Conservation (phyloP, 2,329 filamentous ascomycete genomes). For the Exophiala dermatitidis region DNA sequence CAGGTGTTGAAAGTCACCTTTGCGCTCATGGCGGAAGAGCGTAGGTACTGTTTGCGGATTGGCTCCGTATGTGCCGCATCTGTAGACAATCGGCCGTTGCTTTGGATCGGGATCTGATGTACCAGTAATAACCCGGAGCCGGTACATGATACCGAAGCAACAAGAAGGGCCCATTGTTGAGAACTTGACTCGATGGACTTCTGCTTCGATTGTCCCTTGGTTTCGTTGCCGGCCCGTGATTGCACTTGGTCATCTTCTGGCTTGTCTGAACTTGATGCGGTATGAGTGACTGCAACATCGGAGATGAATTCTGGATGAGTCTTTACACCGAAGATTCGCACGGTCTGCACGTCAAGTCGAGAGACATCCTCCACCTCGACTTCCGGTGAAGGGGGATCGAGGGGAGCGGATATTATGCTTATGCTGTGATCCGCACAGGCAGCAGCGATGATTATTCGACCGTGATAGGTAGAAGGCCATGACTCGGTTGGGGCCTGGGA, state of each 20-base stretch:
- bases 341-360: conserved; percentile 40
- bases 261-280: conserved; percentile 28
- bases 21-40: conserved; percentile 40
- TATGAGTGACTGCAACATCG: conserved; percentile 49
- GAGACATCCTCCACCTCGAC: conserved; percentile 33
- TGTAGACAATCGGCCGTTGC: conserved; percentile 28
- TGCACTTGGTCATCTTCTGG: conserved; percentile 31
- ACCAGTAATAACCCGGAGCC: conserved; percentile 40
- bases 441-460: conserved; percentile 47
- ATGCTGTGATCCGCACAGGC: conserved; percentile 53
- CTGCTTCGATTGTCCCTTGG: conserved; percentile 24
- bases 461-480: conserved; percentile 43
- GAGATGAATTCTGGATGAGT: conserved; percentile 47
- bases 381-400: conserved; percentile 45
- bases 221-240: conserved; percentile 31
- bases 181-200: conserved; percentile 12
- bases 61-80: conserved; percentile 37
- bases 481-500: conserved; percentile 27
- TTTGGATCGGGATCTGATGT: conserved; percentile 37
- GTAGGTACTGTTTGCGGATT: conserved; percentile 43
- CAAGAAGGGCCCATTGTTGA: conserved; percentile 39
- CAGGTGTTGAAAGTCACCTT: conserved; percentile 50
- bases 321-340: conserved; percentile 41
- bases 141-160: conserved; percentile 42
- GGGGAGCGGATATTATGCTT: conserved; percentile 48